Evolutionary conservation across 2,329 filamentous ascomycete species (phyloP).

Genomic region (Clonostachys rosea): DNA sequence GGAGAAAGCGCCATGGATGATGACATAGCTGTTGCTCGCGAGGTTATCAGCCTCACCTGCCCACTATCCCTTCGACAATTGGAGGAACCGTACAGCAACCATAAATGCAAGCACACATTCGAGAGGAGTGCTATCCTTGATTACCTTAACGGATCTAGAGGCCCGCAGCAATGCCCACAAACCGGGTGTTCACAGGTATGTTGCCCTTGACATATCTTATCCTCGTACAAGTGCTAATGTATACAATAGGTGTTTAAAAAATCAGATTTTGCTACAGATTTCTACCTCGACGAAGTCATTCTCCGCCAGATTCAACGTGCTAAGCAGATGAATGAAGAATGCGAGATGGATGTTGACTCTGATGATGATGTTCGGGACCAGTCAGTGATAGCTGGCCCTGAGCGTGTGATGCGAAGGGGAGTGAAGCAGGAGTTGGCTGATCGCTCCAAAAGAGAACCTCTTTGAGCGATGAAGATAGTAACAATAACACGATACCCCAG

Average conservation of each 20-base stretch:
- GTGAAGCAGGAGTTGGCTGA: too few species aligned
- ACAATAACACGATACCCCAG: too few species aligned
- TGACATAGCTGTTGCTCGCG: slow-evolving; percentile 62
- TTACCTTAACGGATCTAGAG: slow-evolving; percentile 35
- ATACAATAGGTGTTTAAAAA: slow-evolving; percentile 37
- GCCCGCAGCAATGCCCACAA: slow-evolving; percentile 55
- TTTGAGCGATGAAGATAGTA: too few species aligned
- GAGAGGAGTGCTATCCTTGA: slow-evolving; percentile 60
- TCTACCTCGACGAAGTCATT: slow-evolving; percentile 51
- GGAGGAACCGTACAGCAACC: slow-evolving; percentile 61
- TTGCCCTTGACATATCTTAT: neutral
- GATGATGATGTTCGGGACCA: slow-evolving; percentile 11
- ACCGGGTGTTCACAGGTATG: slow-evolving; percentile 57
- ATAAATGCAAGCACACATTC: slow-evolving; percentile 67
- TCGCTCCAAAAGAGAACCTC: too few species aligned
- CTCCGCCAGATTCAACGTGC: slow-evolving; percentile 54
- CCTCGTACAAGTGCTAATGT: neutral
- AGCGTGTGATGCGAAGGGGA: too few species aligned
- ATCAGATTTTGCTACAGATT: slow-evolving; percentile 33
- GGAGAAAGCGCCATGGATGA: slow-evolving; percentile 36
- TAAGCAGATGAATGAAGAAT: slow-evolving; percentile 34
- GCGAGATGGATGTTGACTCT: slow-evolving; percentile 8
- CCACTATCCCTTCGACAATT: slow-evolving; percentile 63
- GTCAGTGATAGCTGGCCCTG: neutral
- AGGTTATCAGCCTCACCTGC: slow-evolving; percentile 63